A percentile compares a stretch with the other conserved stretches of the same genome.
phyloP scores from a whole-genome alignment of 345 rosid genomes.

The Dimocarpus longan region DNA sequence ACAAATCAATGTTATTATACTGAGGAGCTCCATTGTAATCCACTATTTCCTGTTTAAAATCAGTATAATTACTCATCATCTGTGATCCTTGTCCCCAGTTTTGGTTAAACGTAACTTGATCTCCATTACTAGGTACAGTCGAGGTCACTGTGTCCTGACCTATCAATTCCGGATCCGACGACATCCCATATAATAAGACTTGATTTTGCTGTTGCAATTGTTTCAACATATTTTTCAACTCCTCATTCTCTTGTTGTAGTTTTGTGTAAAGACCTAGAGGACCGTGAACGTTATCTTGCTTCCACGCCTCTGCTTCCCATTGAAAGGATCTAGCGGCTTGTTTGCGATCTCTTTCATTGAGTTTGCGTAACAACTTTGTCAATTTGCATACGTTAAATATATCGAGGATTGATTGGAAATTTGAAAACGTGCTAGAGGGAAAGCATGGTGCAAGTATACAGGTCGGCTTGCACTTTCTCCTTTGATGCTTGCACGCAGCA shows the following conservation, averaged over 20 bases:
- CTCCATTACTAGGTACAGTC: neutral
- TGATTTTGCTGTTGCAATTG: neutral
- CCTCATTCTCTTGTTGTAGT: neutral
- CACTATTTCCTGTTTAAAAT: neutral
- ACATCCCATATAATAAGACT: neutral
- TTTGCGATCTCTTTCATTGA: neutral
- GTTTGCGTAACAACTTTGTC: conserved; percentile 6
- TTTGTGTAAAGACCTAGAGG: conserved; percentile 23
- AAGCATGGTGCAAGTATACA: conserved; percentile 34
- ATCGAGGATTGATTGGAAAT: conserved; percentile 23
- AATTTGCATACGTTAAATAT: conserved; percentile 31
- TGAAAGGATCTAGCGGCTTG: conserved; percentile 23
- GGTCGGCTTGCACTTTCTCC: conserved; percentile 23
- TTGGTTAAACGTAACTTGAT: neutral
- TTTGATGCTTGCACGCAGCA: conserved; percentile 40
- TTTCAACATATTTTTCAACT: conserved; percentile 7
- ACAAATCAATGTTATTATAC: neutral
- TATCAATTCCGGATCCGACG: neutral
- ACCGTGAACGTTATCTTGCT: conserved; percentile 26
- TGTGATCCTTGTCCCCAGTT: neutral
- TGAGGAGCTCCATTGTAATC: neutral
- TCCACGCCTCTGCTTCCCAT: conserved; percentile 42
- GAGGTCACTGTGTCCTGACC: neutral
- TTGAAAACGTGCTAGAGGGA: neutral
- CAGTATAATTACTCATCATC: neutral